phyloP scores from a whole-genome alignment of 2,329 filamentous ascomycete genomes.

The Fusarium pininemorale region DNA sequence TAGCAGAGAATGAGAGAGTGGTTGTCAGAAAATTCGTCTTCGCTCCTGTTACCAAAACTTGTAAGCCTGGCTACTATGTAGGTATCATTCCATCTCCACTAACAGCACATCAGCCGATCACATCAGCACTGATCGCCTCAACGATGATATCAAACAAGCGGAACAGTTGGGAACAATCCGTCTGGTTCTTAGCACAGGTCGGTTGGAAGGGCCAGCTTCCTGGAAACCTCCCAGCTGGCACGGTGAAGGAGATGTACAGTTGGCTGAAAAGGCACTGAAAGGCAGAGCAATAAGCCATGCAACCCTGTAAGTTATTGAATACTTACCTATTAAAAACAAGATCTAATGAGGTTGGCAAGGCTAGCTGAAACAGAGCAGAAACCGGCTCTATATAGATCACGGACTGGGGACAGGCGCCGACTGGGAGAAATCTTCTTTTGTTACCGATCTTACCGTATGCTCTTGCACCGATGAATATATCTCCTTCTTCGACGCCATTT shows the following conservation, averaged over 20 bases:
- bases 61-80: background rate
- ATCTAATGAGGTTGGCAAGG: background rate
- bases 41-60: conserved; percentile 14
- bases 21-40: conserved; percentile 14
- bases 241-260: background rate
- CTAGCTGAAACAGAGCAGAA: background rate
- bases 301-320: conserved; percentile 16
- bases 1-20: background rate
- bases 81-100: background rate
- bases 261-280: conserved; percentile 42
- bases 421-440: conserved; percentile 22
- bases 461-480: background rate
- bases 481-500: accelerated
- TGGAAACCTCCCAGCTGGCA: accelerated
- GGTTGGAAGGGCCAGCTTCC: accelerated
- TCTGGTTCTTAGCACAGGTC: background rate
- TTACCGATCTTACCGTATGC: conserved; percentile 38
- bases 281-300: conserved; percentile 40
- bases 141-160: background rate
- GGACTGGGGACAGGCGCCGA: no score
- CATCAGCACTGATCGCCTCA: background rate
- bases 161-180: conserved; percentile 29
- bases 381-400: no score
- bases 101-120: background rate
- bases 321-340: background rate